Percentiles rank a stretch among this genome's conserved stretches.
These are phyloP conservation scores for Ormosia emarginata DNA, from an alignment of 306 rosid genomes.

Conservation along the genomic window DNA sequence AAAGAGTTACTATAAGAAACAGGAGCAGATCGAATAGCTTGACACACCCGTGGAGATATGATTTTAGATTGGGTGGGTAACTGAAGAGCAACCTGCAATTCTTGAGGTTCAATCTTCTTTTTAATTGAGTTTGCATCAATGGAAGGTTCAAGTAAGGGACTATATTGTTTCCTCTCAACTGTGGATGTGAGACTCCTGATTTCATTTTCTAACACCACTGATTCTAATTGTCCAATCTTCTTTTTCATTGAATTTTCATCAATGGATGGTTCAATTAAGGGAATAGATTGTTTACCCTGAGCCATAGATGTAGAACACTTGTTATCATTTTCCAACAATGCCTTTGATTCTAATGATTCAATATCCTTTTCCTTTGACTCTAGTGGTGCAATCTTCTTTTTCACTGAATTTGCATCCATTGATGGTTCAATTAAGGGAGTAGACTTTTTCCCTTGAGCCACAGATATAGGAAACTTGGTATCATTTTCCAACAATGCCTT, in stretches of 20 bases:
- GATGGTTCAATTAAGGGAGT: conserved; percentile 23
- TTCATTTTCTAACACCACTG: conserved; percentile 10
- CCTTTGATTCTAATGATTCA: conserved; percentile 13
- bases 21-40: conserved; percentile 50
- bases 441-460: conserved; percentile 18
- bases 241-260: conserved; percentile 16
- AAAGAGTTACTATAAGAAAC: conserved; percentile 51
- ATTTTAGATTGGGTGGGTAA: conserved; percentile 63
- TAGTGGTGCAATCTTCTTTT: conserved; percentile 13
- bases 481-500: conserved; percentile 24
- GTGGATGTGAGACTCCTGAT: conserved; percentile 21
- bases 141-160: background rate
- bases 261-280: background rate
- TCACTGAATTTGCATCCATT: background rate
- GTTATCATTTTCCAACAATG: conserved; percentile 2
- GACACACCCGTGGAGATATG: conserved; percentile 60
- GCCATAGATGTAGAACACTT: background rate
- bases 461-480: conserved; percentile 14
- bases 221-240: conserved; percentile 23
- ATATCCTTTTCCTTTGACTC: conserved; percentile 22
- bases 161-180: conserved; percentile 17
- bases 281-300: background rate
- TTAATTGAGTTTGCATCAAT: conserved; percentile 11
- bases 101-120: conserved; percentile 40
- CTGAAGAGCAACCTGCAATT: conserved; percentile 51